These are phyloP conservation scores for Anthoceros angustus DNA, from an alignment of 225 moss, liverwort and hornwort species.

Conservation along the genomic window DNA sequence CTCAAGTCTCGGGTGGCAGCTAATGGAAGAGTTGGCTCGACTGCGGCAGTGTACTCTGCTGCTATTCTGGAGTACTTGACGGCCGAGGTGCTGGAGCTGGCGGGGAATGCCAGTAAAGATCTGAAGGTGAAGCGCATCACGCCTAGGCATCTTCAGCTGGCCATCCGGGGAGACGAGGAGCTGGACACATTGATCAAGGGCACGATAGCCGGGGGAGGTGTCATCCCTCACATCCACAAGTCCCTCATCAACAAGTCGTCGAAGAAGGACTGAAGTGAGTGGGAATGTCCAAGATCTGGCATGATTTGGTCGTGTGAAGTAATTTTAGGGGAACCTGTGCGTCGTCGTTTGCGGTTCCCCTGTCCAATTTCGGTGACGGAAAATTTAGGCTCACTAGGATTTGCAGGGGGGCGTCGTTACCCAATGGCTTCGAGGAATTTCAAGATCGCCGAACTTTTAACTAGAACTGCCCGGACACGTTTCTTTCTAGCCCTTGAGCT, in stretches of 20 bases:
- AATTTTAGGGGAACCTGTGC: not conserved
- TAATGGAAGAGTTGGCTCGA: slow-evolving; percentile 77
- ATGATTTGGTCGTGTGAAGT: not conserved
- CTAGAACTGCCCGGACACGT: too few species aligned
- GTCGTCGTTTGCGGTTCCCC: too few species aligned
- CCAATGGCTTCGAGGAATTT: too few species aligned
- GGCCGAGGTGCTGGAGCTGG: slow-evolving; percentile 82
- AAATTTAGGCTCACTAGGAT: too few species aligned
- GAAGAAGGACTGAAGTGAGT: slow-evolving; percentile 53
- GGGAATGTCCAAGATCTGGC: not conserved
- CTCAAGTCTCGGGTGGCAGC: slow-evolving; percentile 76
- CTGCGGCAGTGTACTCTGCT: slow-evolving; percentile 80
- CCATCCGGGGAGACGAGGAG: slow-evolving; percentile 65
- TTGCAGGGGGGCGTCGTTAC: too few species aligned
- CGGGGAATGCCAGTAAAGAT: slow-evolving; percentile 87
- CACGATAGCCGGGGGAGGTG: slow-evolving; percentile 63
- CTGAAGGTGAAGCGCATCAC: slow-evolving; percentile 93
- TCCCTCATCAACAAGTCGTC: slow-evolving; percentile 71
- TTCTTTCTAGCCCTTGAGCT: too few species aligned
- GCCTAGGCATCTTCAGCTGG: slow-evolving; percentile 69
- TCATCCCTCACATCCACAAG: slow-evolving; percentile 28
- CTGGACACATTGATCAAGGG: slow-evolving; percentile 77
- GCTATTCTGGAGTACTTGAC: slow-evolving; percentile 83
- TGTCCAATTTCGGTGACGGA: too few species aligned
- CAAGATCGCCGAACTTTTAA: too few species aligned